Evolutionary conservation across 2,329 filamentous ascomycete species (phyloP), one percentile per base, ranked within the genome.

Genomic region (Graphiopsis chlorocephala): DNA sequence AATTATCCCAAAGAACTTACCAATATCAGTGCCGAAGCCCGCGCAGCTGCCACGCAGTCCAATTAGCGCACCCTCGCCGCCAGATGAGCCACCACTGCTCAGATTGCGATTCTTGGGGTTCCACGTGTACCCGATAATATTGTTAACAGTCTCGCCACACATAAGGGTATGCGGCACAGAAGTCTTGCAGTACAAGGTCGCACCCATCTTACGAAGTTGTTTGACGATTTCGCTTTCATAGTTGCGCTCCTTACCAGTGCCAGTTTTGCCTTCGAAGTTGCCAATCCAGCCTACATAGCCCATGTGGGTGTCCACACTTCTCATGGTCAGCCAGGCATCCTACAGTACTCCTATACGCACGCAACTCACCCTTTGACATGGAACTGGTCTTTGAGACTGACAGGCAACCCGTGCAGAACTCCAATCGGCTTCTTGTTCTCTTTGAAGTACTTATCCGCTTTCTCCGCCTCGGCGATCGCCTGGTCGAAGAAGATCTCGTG

Each of bases 211-310:
- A 10, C 84, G 78, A 15, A 88, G 75, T 68, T 86, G 83, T 26
- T 74, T 76, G 2, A 87, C 85, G 71, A 88, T 82, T 67, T 88
- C 82, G 56, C 84, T 87, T 75, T 90, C 81, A 68, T 82, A 82
- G 48, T 80, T 73, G 73, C 75, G 76, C 77, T 78, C 85, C 71
- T 78, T 84, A 33, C 78, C 82, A 65, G 78, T 83, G 3, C 78
- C 80, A 65, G 81, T 81, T 48, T 80, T 76, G 59, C 84, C 86
- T 74, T 88, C 76, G 68, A 87, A 85, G 0, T 84, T 85, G 7
- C 83, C 84, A n/a, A 89, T 84, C 82, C 86, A 87, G n/a, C 86
- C 85, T 26, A 88, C 79, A 70, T 88, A 89, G 14, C 86, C 87
- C 79, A 88, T 75, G 1, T 76, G 76, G 38, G 78, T 81, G 61